phyloP scores from a whole-genome alignment of 305 asterid genomes.

The Fraxinus angustifolia region DNA sequence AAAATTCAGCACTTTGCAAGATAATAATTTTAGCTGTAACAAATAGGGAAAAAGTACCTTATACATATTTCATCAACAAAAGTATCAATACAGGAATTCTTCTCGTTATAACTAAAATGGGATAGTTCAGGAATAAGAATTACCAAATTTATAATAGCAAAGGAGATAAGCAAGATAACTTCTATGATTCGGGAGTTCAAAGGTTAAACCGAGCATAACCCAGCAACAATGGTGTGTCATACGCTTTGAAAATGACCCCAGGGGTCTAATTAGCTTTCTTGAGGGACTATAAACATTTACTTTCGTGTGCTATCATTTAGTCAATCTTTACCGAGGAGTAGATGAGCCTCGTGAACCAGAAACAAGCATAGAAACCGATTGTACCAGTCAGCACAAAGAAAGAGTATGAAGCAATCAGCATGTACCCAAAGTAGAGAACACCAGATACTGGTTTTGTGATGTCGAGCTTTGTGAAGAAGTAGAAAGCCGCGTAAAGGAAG shows the following conservation, averaged over 20 bases:
- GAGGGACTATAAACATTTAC: background rate
- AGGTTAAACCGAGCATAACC: background rate
- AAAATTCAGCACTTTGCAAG: background rate
- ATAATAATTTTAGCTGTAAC: background rate
- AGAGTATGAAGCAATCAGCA: slow-evolving; percentile 14
- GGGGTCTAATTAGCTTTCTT: background rate
- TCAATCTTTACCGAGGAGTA: slow-evolving; percentile 15
- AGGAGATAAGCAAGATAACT: background rate
- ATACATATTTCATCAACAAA: background rate
- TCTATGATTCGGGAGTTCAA: background rate
- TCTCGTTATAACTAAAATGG: background rate
- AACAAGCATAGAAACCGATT: slow-evolving; percentile 16
- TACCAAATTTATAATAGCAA: background rate
- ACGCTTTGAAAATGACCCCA: background rate
- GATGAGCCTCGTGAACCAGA: slow-evolving; percentile 16
- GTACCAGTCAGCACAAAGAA: slow-evolving; percentile 16
- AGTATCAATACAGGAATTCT: slow-evolving; percentile 3
- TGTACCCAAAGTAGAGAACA: slow-evolving; percentile 15
- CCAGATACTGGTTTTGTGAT: slow-evolving; percentile 17
- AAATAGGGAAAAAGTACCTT: background rate
- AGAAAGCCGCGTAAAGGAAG: slow-evolving; percentile 11
- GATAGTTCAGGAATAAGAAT: background rate
- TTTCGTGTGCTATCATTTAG: background rate
- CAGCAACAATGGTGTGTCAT: background rate
- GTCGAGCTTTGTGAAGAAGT: slow-evolving; percentile 17